Evolutionary conservation across 116 monocot species (phyloP).

Genomic region (Papilionanthe hybrid): DNA sequence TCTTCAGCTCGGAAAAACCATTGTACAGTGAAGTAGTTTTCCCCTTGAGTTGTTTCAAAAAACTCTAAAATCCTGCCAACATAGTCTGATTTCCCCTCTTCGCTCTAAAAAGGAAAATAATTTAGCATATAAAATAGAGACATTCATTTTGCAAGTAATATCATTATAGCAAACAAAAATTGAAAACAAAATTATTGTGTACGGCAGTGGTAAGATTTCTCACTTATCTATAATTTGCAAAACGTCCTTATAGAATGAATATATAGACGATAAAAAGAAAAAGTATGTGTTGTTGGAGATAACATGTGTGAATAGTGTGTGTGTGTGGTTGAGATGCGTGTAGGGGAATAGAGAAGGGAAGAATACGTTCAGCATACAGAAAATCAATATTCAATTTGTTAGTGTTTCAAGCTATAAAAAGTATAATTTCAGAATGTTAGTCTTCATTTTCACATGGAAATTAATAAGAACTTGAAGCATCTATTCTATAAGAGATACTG

Average conservation of each 20-base stretch:
- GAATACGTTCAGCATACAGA: not conserved
- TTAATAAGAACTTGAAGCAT: not conserved
- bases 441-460: not conserved
- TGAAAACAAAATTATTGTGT: not conserved
- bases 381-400: not conserved
- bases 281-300: not conserved
- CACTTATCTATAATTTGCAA: not conserved
- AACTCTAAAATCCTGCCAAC: slow-evolving; percentile 87
- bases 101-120: slow-evolving; percentile 34
- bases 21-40: slow-evolving; percentile 60
- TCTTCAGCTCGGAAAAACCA: slow-evolving; percentile 91
- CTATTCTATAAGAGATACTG: not conserved
- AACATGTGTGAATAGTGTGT: too few species aligned
- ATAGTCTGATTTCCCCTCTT: slow-evolving; percentile 60
- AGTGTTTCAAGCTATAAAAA: not conserved
- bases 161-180: not conserved
- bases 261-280: not conserved
- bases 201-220: not conserved
- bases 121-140: not conserved
- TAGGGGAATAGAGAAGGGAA: too few species aligned
- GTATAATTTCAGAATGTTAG: not conserved
- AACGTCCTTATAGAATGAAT: not conserved
- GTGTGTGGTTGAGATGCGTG: too few species aligned
- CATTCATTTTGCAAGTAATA: not conserved
- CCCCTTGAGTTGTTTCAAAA: slow-evolving; percentile 57